Evolutionary conservation across 345 rosid species (phyloP).

Genomic region (Salix dunnii): DNA sequence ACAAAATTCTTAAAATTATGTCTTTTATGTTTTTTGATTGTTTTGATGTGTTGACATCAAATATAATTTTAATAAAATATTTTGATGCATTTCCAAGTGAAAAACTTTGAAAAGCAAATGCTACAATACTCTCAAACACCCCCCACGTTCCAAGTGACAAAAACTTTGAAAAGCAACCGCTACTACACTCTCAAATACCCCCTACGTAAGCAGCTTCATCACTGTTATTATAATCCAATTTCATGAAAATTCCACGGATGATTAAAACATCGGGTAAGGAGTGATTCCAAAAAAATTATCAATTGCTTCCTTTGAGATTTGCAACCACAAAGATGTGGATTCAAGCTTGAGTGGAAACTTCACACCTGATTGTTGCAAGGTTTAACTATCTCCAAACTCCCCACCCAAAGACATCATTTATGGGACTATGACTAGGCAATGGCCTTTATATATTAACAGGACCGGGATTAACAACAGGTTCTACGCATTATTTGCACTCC

Average conservation of each 20-base stretch:
- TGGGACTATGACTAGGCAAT: background rate
- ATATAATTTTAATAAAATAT: no score
- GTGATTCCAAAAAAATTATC: background rate
- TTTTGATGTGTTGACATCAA: no score
- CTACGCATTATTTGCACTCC: background rate
- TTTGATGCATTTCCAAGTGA: no score
- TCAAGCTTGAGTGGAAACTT: background rate
- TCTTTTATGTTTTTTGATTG: no score
- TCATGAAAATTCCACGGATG: background rate
- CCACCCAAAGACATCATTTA: background rate
- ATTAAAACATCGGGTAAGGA: background rate
- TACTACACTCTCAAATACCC: no score
- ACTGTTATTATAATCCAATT: background rate
- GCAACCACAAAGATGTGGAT: background rate
- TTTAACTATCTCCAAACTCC: background rate
- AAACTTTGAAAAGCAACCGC: no score
- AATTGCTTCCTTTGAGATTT: background rate
- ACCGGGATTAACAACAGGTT: background rate
- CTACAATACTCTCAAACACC: no score
- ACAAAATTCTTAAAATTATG: no score
- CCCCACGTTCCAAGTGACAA: no score
- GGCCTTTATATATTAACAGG: background rate
- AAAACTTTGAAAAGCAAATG: no score
- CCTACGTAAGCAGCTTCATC: no score
- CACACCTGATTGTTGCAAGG: background rate